Percentiles rank a stretch among this genome's conserved stretches.
phyloP scores from a whole-genome alignment of 352 stramenopile genomes.

The Globisporangium lucens region DNA sequence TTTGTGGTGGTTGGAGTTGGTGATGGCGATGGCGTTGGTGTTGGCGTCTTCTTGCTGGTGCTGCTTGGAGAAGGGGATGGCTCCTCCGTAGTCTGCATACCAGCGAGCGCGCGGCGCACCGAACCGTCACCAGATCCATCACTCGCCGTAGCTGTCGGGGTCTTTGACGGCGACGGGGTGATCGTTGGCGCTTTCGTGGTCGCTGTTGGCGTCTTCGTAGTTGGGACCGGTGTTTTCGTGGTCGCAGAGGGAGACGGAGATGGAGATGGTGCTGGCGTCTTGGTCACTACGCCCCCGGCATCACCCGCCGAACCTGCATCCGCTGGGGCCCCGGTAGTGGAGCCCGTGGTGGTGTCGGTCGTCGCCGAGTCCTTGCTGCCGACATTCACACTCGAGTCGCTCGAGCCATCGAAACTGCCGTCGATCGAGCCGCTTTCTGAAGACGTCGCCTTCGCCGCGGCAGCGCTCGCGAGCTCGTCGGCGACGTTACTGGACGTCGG shows the following conservation, averaged over 20 bases:
- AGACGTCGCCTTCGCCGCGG: slow-evolving; percentile 7
- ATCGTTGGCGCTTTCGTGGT: slow-evolving; percentile 27
- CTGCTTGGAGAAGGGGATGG: slow-evolving; percentile 8
- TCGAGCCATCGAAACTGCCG: slow-evolving; percentile 17
- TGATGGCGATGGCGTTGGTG: slow-evolving; percentile 1
- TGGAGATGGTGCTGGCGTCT: slow-evolving; percentile 23
- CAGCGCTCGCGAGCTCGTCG: slow-evolving; percentile 26
- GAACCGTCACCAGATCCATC: slow-evolving; percentile 7
- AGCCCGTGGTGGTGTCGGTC: slow-evolving; percentile 14
- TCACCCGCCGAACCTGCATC: slow-evolving; percentile 13
- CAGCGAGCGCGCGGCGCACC: slow-evolving; percentile 9
- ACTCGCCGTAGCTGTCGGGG: neutral
- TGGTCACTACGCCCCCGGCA: slow-evolving; percentile 14
- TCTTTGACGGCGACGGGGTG: slow-evolving; percentile 12
- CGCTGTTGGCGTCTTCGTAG: slow-evolving; percentile 21
- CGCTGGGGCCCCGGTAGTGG: neutral
- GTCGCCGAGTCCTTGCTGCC: slow-evolving; percentile 17
- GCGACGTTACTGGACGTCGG: slow-evolving; percentile 46
- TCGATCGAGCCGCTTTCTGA: slow-evolving; percentile 19
- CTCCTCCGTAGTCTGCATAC: slow-evolving; percentile 4
- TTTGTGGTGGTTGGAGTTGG: slow-evolving; percentile 8
- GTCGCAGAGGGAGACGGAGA: slow-evolving; percentile 23
- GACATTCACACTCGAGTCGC: slow-evolving; percentile 16
- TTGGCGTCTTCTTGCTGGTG: slow-evolving; percentile 26
- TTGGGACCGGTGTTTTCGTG: slow-evolving; percentile 20